Base-by-base conservation (phyloP, 371 early-diverging fungal genomes). In the Gilbertella persicaria region DNA sequence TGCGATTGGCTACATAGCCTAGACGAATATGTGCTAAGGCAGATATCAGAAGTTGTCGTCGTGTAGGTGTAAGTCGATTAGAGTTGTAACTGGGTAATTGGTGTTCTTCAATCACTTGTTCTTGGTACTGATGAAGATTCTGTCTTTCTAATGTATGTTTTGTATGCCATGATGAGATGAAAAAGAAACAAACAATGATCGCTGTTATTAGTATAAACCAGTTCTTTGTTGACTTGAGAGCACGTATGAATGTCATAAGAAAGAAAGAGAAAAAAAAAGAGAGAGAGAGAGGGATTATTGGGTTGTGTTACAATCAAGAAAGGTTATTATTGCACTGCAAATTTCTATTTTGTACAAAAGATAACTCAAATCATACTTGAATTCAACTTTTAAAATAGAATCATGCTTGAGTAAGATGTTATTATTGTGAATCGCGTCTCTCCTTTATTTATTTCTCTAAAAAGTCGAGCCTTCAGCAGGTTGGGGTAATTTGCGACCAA, bases 381-480 rank as follows among this genome's bases (percentile, higher is more conserved):
- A n/a, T n/a, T n/a, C n/a, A n/a, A n/a, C n/a, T n/a, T n/a, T n/a
- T n/a, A n/a, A n/a, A n/a, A n/a, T n/a, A n/a, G n/a, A n/a, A n/a
- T n/a, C n/a, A n/a, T n/a, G n/a, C n/a, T n/a, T n/a, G n/a, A n/a
- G n/a, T n/a, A n/a, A n/a, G n/a, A n/a, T n/a, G n/a, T n/a, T n/a
- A n/a, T n/a, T n/a, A n/a, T n/a, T n/a, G n/a, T n/a, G n/a, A n/a
- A n/a, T n/a, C n/a, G n/a, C n/a, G n/a, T n/a, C n/a, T n/a, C n/a
- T n/a, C n/a, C n/a, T n/a, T n/a, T n/a, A n/a, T n/a, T n/a, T n/a
- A n/a, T n/a, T n/a, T n/a, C n/a, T 45, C 65, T 75, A 83, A 59
- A 75, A 94, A 20, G 64, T 77, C 44, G 84, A 64, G 20, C 93
- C 93, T 77, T 96, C 96, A 37, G 88, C 73, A 35, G 97, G 97